Evolutionary conservation across 2,329 filamentous ascomycete genomes (phyloP), one percentile per base, ranked within the genome.

Genomic region (Pseudocercospora pini-densiflorae): DNA sequence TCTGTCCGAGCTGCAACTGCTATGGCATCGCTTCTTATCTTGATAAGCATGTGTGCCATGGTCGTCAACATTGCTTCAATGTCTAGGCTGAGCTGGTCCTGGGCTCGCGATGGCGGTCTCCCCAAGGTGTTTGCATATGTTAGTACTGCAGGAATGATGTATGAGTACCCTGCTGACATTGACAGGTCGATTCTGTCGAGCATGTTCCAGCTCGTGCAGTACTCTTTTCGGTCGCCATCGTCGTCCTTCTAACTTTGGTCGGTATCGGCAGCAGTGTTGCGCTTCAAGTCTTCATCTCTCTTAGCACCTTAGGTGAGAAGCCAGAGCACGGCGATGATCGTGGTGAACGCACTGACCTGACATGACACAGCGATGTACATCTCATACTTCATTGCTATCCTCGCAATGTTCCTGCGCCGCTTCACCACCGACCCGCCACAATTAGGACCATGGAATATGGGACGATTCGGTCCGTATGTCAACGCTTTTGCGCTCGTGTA

Each of bases 331-430:
- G n/a, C n/a, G n/a, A n/a, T n/a, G n/a, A n/a, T n/a, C n/a, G n/a
- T n/a, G n/a, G n/a, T n/a, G n/a, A 31, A 8, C 9, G 9, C 29
- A 31, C 29, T 4, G 29, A 8, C 2, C 29, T 21, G 16, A 47
- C 43, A n/a, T 47, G 43, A 47, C 19, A 8, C 43, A 31, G 72
- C 68, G 1, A 68, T 74, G 29, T 75, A 71, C 61, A 61, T 68
- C 9, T 71, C 70, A 10, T 75, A 74, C 68, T 64, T 71, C 29
- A 72, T 72, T 40, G 71, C 73, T n/a, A 73, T 75, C 51, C 55
- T 63, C 27, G 68, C 67, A 54, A 73, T 73, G 68, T 9, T 66
- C 21, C 57, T 68, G 21, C 54, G 65, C 24, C 36, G 65, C 36
- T 61, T 66, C 43, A 64, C 61, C 14, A 47, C 61, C 49, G 33